Conservation (phyloP, 176 grass and related monocot species). For the Oryza rufipogon region DNA sequence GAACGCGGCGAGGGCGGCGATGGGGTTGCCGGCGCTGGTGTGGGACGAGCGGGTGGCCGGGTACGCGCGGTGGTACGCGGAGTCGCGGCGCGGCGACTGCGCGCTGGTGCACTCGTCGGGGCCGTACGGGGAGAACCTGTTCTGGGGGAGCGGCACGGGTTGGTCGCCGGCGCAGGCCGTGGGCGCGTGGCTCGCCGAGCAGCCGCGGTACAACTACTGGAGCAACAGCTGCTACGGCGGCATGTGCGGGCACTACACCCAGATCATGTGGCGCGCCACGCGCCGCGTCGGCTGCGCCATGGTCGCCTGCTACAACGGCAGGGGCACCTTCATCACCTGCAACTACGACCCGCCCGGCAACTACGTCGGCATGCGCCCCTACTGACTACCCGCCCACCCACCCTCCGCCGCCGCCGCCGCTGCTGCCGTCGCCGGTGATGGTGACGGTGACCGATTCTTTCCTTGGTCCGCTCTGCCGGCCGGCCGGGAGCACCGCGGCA, state of each 20-base stretch:
- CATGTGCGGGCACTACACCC: constrained; percentile 88
- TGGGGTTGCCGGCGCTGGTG: constrained; percentile 45
- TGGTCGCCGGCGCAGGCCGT: constrained; percentile 70
- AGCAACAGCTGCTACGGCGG: constrained; percentile 64
- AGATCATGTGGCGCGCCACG: constrained; percentile 66
- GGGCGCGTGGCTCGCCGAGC: constrained; percentile 65
- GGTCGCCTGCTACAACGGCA: constrained; percentile 48
- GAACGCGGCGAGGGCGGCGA: constrained; percentile 51
- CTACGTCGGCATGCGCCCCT: constrained; percentile 66
- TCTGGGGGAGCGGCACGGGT: constrained; percentile 73
- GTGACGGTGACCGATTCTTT: background rate
- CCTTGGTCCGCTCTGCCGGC: background rate
- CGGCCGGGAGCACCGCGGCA: background rate
- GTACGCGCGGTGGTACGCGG: constrained; percentile 68
- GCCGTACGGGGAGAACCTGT: constrained; percentile 89
- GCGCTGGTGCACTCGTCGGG: constrained; percentile 72
- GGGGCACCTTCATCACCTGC: constrained; percentile 69
- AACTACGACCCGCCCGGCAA: constrained; percentile 85
- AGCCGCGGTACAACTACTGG: constrained; percentile 62
- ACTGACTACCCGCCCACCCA: constrained; percentile 35
- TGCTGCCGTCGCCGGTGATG: too few relatives aligned
- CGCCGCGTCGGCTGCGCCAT: constrained; percentile 52
- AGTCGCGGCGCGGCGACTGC: constrained; percentile 66
- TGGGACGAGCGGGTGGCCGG: constrained; percentile 64
- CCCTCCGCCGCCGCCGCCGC: background rate